Evolutionary conservation across 768 basidiomycete genomes (phyloP), one percentile per base, ranked within the genome.

Genomic region (Suillus luteus): DNA sequence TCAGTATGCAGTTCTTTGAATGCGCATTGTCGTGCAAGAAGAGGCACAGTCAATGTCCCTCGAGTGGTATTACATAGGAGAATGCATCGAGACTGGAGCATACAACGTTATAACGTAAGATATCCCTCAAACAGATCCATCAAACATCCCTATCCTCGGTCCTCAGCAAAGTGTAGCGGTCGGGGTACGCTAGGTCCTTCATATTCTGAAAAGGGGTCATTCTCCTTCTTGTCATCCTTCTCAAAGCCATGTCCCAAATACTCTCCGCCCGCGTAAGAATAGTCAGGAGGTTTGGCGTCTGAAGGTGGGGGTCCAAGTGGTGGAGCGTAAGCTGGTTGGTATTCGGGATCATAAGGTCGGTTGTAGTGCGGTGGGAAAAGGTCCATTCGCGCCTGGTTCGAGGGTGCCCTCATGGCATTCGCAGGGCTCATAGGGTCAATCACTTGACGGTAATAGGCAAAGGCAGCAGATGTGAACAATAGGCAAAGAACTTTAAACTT

Each of bases 381-480:
- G 51, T 72, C 77, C 54, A 71, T 72, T 38, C 79, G 80, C 41
- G 67, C 66, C 68, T 76, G 79, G 62, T 73, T 73, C 22, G 62
- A 78, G 64, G 66, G 86, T n/a, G 72, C 58, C 48, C 86, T 85
- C 14, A 76, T 70, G 48, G 80, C 68, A 71, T 89, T 88, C 60
- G 76, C 82, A 44, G 80, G 74, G 66, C 84, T 85, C 3, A 82
- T 73, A 1, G 93, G 92, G 73, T 93, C 89, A 40, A 87, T 82
- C 1, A 86, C 71, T 75, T 95, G 93, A 27, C 88, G 87, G 71
- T 90, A 87, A 79, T 88, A 95, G 15, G 82, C 80, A 72, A 89
- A 90, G 2, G 87, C 84, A 67, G 91, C 69, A 55, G 81, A 66
- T n/a, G 84, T 82, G 80, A 93, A 92, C 64, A 93, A 72, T 43